Percentiles rank a stretch among this genome's conserved stretches.
phyloP scores from a whole-genome alignment of 805 yeast genomes.

The Wickerhamiella vanderwaltii region DNA sequence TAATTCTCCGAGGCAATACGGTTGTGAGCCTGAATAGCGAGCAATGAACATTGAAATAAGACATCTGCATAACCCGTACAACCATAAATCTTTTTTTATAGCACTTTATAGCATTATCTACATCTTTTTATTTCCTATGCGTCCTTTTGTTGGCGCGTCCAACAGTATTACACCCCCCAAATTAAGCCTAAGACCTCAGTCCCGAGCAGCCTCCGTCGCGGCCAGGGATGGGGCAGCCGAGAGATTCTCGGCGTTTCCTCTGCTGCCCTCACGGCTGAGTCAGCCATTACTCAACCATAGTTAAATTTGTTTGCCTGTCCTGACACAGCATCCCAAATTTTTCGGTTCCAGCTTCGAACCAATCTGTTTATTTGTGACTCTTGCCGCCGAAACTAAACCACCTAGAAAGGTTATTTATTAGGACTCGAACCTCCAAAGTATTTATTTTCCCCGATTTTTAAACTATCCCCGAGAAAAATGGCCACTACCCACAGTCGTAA shows the following conservation, averaged over 20 bases:
- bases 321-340: conserved; percentile 1
- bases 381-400: conserved; percentile 1
- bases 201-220: no score
- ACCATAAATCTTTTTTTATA: no score
- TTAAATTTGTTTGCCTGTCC: conserved; percentile 1
- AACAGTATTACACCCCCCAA: background rate
- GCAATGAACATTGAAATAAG: background rate
- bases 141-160: background rate
- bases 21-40: conserved; percentile 39
- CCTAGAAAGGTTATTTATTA: conserved; percentile 8
- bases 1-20: conserved; percentile 79
- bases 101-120: background rate
- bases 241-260: no score
- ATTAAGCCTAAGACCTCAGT: no score
- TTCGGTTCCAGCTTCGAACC: conserved; percentile 8
- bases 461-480: conserved; percentile 15
- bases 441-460: conserved; percentile 7
- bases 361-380: conserved; percentile 1
- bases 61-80: background rate
- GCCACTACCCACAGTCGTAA: conserved; percentile 20
- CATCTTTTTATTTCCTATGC: background rate
- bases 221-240: no score
- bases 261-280: no score
- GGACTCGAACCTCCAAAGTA: conserved; percentile 7
- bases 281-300: conserved; percentile 1